These are phyloP conservation scores for Rosa chinensis DNA, from an alignment of 306 rosid species.

Conservation along the genomic window DNA sequence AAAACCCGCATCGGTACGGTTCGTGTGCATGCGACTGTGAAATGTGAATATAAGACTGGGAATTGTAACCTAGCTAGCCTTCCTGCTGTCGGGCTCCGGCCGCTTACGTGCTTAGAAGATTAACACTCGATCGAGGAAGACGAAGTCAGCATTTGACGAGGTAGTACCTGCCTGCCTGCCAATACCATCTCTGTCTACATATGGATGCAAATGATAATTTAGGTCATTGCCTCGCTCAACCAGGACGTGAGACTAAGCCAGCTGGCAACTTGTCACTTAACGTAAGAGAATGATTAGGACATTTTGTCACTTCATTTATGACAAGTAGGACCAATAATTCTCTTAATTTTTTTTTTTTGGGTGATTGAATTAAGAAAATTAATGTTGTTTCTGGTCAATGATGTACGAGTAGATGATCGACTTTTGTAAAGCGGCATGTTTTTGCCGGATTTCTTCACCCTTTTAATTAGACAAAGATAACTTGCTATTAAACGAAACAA, in stretches of 20 bases:
- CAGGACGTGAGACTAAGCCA: background rate
- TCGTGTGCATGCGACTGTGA: background rate
- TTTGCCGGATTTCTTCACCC: too few species aligned
- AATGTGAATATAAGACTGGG: slow-evolving; percentile 3
- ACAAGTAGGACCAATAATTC: too few species aligned
- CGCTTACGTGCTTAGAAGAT: background rate
- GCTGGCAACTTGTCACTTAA: background rate
- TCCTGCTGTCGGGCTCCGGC: background rate
- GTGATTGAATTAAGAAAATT: too few species aligned
- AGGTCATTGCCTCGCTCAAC: background rate
- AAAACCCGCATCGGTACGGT: background rate
- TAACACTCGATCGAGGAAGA: background rate
- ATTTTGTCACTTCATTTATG: background rate
- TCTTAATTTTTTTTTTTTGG: too few species aligned
- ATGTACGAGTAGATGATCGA: background rate
- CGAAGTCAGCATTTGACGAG: background rate
- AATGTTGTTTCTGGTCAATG: background rate
- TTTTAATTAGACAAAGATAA: too few species aligned
- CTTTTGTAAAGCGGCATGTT: too few species aligned
- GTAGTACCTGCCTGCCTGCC: background rate
- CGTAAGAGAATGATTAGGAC: background rate
- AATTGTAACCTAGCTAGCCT: background rate
- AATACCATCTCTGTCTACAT: background rate
- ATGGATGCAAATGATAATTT: background rate
- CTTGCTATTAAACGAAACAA: too few species aligned